Evolutionary conservation across 345 rosid genomes (phyloP), one percentile per base, ranked within the genome.

Genomic region (Salix purpurea): DNA sequence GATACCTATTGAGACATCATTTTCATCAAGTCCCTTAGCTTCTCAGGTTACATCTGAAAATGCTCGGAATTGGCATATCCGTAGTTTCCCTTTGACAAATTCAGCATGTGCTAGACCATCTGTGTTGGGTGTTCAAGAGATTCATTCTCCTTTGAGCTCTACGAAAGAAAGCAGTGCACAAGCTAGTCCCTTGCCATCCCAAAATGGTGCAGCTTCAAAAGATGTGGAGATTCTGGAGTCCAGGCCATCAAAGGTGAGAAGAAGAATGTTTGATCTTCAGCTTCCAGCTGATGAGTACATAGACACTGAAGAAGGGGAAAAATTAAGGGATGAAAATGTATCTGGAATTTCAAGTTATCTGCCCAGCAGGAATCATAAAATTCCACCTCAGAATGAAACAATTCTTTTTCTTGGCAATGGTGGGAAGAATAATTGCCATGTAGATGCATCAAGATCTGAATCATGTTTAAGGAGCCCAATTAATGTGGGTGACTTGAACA

Each of bases 261-360:
- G 90, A 84, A 90, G 77, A 81, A 86, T 89, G 89, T 81, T 91
- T 71, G 99, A 95, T 85, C 95, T 93, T 84, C 97, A 85, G 73
- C 94, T 90, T 74, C 96, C 97, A 4, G 96, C 94, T 0, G 94
- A 91, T 66, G 88, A 81, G 76, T 91, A 91, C 85, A 87, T 91
- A 58, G 92, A 90, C 74, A 83, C 84, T 8, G 97, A 87, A 71
- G 89, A 86, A 69, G 79, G 76, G 2, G 88, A 81, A 70, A 81
- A 78, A 69, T 69, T 65, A 52, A 76, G 76, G 84, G 79, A 75
- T 34, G 85, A 84, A 70, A 85, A 78, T 40, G 62, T 75, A 46
- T 83, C 87, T 10, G 87, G 84, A 30, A 76, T 74, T 36, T 80
- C 91, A 26, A 85, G 80, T 81, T 86, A 74, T 79, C 83, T 82